phyloP scores from a whole-genome alignment of 2,329 filamentous ascomycete species.

The Calonectria pauciramosa region DNA sequence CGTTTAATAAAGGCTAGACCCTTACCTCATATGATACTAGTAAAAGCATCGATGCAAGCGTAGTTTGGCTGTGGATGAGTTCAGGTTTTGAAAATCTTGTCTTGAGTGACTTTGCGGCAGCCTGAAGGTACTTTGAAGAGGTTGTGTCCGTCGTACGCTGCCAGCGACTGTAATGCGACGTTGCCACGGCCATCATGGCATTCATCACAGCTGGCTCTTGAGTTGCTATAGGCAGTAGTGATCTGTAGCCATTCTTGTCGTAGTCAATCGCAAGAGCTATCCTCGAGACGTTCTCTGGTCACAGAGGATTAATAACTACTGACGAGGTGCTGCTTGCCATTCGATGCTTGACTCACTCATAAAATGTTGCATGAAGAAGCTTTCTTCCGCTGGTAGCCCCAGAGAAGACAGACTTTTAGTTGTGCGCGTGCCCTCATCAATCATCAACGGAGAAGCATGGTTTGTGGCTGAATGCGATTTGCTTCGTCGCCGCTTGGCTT shows the following conservation, averaged over 20 bases:
- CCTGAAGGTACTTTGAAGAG: slow-evolving; percentile 18
- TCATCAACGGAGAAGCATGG: background rate
- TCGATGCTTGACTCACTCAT: background rate
- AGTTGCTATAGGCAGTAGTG: slow-evolving; percentile 7
- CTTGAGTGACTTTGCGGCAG: background rate
- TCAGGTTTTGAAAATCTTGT: slow-evolving; percentile 10
- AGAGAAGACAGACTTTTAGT: slow-evolving; percentile 6
- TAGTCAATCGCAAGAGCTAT: slow-evolving; percentile 23
- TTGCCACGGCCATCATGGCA: slow-evolving; percentile 13
- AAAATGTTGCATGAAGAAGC: slow-evolving; percentile 30
- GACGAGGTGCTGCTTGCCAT: too few species aligned
- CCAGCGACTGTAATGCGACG: slow-evolving; percentile 29
- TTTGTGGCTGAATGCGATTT: background rate
- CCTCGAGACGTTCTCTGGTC: slow-evolving; percentile 14
- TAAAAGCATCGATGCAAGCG: slow-evolving; percentile 22
- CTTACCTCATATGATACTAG: slow-evolving; percentile 27
- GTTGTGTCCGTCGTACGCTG: slow-evolving; percentile 11
- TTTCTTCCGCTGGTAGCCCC: slow-evolving; percentile 20
- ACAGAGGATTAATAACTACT: background rate
- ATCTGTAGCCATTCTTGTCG: slow-evolving; percentile 15
- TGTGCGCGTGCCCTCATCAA: background rate
- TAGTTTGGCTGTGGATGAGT: slow-evolving; percentile 12
- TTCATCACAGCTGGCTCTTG: slow-evolving; percentile 18
- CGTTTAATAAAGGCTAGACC: accelerated
- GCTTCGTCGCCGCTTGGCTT: slow-evolving; percentile 5